Evolutionary conservation across 306 rosid genomes (phyloP), one percentile per base, ranked within the genome.

Genomic region (Fagus sylvatica): DNA sequence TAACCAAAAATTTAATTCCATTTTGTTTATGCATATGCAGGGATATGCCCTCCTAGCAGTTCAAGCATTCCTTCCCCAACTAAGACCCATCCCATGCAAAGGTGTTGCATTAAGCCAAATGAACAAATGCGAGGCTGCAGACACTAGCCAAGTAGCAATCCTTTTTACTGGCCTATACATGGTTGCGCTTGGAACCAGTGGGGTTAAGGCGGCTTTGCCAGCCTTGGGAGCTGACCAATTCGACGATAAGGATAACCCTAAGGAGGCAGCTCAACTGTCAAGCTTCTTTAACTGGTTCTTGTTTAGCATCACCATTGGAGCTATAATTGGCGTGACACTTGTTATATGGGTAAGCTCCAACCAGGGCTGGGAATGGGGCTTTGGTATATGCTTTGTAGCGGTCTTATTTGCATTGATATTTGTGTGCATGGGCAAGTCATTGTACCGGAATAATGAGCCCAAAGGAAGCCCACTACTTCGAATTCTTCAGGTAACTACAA

Each of bases 251-350:
- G 88, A 80, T 42, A 88, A 90, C 78, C 98, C 97, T 6, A 83
- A 86, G 9, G 93, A 86, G 61, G 90, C 90, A 8, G 36, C 85
- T 17, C 83, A 86, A 61, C 3, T 91, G 1, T 93, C 98, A 7
- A 93, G 98, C 81, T 93, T 88, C 74, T 93, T 93, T 85, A 91
- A 91, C 78, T 93, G 96, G 96, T 86, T 93, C 83, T 66, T 93
- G 82, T 76, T 93, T 59, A 93, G 97, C 76, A 87, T 91, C 49
- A 90, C 90, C 39, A 56, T 69, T 22, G 98, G 98, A 71, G 81
- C 91, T 33, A 86, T 89, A 2, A 5, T 89, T 59, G 93, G 97
- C 11, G 91, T 93, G 32, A 93, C 96, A 16, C 36, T 90, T 36
- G 72, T 93, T 51, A 80, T 75, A 16, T 93, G 97, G 98, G 82